Conservation (phyloP, 2,329 filamentous ascomycete genomes). For the Beauveria australis region DNA sequence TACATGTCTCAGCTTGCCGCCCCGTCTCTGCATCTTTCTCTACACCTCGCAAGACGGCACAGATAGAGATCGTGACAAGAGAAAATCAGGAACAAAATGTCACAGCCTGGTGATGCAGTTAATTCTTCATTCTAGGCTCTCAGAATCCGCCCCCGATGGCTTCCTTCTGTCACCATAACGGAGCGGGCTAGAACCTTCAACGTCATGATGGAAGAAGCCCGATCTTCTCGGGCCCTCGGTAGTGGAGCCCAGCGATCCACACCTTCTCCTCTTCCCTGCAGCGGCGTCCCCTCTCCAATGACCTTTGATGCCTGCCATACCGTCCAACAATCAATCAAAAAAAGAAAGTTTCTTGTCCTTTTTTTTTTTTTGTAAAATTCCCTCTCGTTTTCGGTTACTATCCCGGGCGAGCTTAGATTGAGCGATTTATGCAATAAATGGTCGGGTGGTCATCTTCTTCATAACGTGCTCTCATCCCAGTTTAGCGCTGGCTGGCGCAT, state of each 20-base stretch:
- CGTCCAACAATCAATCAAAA: neutral
- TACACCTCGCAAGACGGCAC: neutral
- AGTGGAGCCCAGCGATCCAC: neutral
- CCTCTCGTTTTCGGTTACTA: neutral
- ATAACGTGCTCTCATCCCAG: too few relatives aligned
- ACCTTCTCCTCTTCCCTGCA: neutral
- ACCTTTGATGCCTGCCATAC: neutral
- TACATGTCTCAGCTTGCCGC: neutral
- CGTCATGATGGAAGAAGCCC: neutral
- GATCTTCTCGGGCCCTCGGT: slow-evolving; percentile 8
- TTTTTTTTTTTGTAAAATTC: neutral
- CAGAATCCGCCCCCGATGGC: neutral
- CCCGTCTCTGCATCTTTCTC: neutral
- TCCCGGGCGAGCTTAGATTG: neutral
- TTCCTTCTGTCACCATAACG: neutral
- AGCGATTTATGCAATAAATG: neutral
- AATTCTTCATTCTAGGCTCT: too few relatives aligned
- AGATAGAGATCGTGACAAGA: too few relatives aligned
- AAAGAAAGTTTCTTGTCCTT: neutral
- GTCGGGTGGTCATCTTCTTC: neutral
- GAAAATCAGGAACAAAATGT: too few relatives aligned
- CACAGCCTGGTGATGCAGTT: too few relatives aligned
- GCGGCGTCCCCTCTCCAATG: neutral
- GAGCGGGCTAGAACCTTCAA: neutral
- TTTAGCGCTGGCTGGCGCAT: neutral